Percentiles rank a stretch among this genome's conserved stretches.
Evolutionary conservation across 2,329 filamentous ascomycete species (phyloP).

Genomic region (Chrysosporium queenslandicum): DNA sequence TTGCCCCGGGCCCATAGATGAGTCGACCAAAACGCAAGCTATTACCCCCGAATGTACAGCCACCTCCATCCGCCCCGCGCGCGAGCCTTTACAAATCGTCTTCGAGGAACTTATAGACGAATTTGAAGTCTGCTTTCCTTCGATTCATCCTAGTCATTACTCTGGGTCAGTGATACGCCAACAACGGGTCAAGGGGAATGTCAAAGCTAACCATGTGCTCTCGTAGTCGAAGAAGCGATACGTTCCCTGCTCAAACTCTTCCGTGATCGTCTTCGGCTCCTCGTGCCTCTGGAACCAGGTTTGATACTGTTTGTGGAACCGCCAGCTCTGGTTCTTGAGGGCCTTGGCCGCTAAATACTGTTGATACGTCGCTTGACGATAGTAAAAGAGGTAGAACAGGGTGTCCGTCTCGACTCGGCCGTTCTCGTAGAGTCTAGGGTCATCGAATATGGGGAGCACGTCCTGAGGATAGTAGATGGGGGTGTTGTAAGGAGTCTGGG

Average conservation of each 20-base stretch:
- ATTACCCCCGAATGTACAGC: not conserved
- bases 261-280: constrained; percentile 95
- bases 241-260: constrained; percentile 97
- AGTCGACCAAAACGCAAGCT: not conserved
- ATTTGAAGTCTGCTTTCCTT: constrained; percentile 94
- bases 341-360: constrained; percentile 93
- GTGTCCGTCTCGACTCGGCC: constrained; percentile 85
- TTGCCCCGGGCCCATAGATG: not conserved
- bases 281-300: constrained; percentile 99
- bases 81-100: constrained; percentile 59
- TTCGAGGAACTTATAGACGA: constrained; percentile 94
- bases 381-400: constrained; percentile 98
- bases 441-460: constrained; percentile 81
- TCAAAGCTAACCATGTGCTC: constrained; percentile 73
- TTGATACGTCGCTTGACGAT: constrained; percentile 90
- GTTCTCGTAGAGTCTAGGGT: constrained; percentile 67
- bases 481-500: constrained; percentile 68
- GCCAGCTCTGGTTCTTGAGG: constrained; percentile 96
- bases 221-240: constrained; percentile 99
- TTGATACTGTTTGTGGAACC: constrained; percentile 98
- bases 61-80: too few relatives aligned
- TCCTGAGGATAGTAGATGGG: constrained; percentile 84
- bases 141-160: constrained; percentile 86
- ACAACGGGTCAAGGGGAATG: constrained; percentile 12
- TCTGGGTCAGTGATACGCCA: constrained; percentile 14